Percentiles rank a stretch among this genome's conserved stretches.
Conservation (phyloP, 805 yeast genomes). For the Wickerhamomyces tratensis region DNA sequence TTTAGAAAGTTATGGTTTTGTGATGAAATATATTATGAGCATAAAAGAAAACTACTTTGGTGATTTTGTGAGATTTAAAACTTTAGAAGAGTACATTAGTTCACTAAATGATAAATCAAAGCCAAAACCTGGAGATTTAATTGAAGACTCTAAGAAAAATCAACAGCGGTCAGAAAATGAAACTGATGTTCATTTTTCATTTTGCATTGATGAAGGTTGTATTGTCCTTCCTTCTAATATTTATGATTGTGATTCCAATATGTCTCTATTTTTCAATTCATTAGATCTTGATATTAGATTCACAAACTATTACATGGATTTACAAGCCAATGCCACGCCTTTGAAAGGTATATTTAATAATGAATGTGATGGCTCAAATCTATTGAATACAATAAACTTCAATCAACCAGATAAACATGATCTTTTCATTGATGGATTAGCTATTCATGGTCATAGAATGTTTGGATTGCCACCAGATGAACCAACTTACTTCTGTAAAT, state of each 20-base stretch:
- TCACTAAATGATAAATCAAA: conserved; percentile 7
- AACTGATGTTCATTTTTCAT: conserved; percentile 65
- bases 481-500: conserved; percentile 81
- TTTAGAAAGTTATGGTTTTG: conserved; percentile 68
- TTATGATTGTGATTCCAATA: conserved; percentile 52
- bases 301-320: conserved; percentile 88
- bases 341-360: conserved; percentile 25
- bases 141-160: not conserved
- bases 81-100: conserved; percentile 70
- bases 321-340: conserved; percentile 68
- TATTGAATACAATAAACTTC: conserved; percentile 8
- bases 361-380: conserved; percentile 2
- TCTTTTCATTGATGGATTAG: conserved; percentile 45
- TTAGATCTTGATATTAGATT: conserved; percentile 77
- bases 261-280: conserved; percentile 52
- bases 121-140: not conserved
- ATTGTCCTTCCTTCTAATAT: conserved; percentile 64
- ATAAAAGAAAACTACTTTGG: conserved; percentile 89
- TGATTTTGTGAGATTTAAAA: conserved; percentile 69
- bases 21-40: conserved; percentile 64
- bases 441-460: conserved; percentile 82
- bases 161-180: conserved; percentile 53
- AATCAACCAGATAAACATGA: conserved; percentile 18
- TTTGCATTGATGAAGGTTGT: conserved; percentile 61
- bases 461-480: conserved; percentile 88